Base-by-base conservation (phyloP, 129 eudicot species). In the Deinandra increscens region DNA sequence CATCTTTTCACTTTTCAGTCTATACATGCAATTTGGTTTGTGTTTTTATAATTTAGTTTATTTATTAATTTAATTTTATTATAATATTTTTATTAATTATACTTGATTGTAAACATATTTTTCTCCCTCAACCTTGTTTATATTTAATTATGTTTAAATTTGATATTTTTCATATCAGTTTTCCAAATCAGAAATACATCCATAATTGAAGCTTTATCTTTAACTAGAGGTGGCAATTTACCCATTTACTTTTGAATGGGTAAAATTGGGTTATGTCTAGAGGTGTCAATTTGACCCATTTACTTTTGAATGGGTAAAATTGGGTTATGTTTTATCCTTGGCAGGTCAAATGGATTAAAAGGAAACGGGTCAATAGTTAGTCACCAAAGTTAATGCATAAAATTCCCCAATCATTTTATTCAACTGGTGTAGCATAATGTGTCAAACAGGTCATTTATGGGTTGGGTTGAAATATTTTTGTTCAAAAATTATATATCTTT, bases 121-220 rank as follows among this genome's bases (percentile, higher is more conserved):
- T 26, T 26, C 31, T 26, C 31, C 3, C 31, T 26, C 31, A 26
- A 26, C 31, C 31, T 26, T 26, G 31, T 26, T 26, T 26, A 26
- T 26, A 1, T 26, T 26, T 26, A 26, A 26, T 26, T 26, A 26
- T 36, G 67, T 58, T 38, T 26, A 20, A 58, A 55, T 22, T 41
- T 45, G 17, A 9, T 13, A 69, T 13, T n/a, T 13, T n/a, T 39
- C 64, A 29, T 71, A 20, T 58, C 41, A 14, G 58, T 71, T 59
- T 42, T 26, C 31, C 11, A 58, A 56, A 26, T 4, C 58, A 11
- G 13, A 46, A 58, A 42, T 42, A 29, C 34, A 10, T 71, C 44
- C 43, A 9, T 44, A 14, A 1, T 64, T 36, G 39, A n/a, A 31
- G 4, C 13, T 58, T 58, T 46, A 14, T 14, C 17, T 33, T 58